Percentiles rank a stretch among this genome's conserved stretches.
Conservation (phyloP, 805 yeast species). For the Teunomyces cretensis region DNA sequence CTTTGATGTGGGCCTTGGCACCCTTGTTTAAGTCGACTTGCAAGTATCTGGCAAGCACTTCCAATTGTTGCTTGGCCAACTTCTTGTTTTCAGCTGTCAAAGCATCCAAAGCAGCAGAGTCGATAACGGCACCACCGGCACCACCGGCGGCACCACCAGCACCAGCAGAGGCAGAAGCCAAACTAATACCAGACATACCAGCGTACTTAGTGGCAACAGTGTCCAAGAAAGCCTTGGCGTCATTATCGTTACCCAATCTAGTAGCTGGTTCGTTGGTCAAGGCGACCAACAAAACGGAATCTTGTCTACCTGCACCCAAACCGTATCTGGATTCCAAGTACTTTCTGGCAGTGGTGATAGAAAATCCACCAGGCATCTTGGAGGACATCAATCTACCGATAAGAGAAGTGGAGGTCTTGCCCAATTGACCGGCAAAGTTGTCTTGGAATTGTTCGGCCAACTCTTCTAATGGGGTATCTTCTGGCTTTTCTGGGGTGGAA, state of each 20-base stretch:
- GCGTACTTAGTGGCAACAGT: slow-evolving; percentile 83
- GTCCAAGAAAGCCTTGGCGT: slow-evolving; percentile 89
- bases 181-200: slow-evolving; percentile 71
- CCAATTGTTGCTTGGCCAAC: slow-evolving; percentile 77
- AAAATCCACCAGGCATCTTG: slow-evolving; percentile 99
- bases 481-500: slow-evolving; percentile 97
- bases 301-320: slow-evolving; percentile 91
- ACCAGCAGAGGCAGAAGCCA: slow-evolving; percentile 64
- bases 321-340: slow-evolving; percentile 93
- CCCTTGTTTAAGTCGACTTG: slow-evolving; percentile 91
- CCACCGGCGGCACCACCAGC: slow-evolving; percentile 54
- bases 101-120: slow-evolving; percentile 92
- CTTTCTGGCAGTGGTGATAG: slow-evolving; percentile 87
- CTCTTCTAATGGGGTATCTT: slow-evolving; percentile 94
- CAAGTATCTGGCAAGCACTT: slow-evolving; percentile 91
- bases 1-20: slow-evolving; percentile 75
- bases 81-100: slow-evolving; percentile 67
- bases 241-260: slow-evolving; percentile 82
- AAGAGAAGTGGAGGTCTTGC: slow-evolving; percentile 89
- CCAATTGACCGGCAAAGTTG: slow-evolving; percentile 81
- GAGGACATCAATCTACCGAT: slow-evolving; percentile 90
- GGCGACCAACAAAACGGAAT: slow-evolving; percentile 78
- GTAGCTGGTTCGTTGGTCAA: slow-evolving; percentile 87
- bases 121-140: slow-evolving; percentile 85
- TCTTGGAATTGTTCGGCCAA: slow-evolving; percentile 95